Percentiles rank a stretch among this genome's conserved stretches.
Conservation (phyloP, 805 yeast species). For the Candida hungchunana region DNA sequence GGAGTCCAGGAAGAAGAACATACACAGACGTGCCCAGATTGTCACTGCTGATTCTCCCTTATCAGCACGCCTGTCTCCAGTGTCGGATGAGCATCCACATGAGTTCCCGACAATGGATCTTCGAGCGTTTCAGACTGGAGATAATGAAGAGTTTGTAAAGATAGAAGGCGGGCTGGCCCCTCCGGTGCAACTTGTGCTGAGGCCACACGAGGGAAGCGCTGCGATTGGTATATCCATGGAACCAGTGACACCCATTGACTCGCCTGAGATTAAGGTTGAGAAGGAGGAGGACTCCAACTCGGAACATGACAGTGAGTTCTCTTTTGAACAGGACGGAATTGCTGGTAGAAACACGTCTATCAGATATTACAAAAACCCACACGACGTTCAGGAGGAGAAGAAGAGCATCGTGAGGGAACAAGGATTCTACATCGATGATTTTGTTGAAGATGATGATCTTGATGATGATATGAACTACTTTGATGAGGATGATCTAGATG, state of each 20-base stretch:
- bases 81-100: conserved; percentile 7
- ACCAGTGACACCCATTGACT: too few species aligned
- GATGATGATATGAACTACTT: conserved; percentile 38
- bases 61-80: neutral
- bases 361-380: conserved; percentile 42
- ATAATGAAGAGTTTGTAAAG: too few species aligned
- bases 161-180: too few species aligned
- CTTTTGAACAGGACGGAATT: conserved; percentile 43
- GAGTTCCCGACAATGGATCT: conserved; percentile 7
- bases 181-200: too few species aligned
- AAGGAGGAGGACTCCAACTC: conserved; percentile 4
- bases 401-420: conserved; percentile 23
- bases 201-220: too few species aligned
- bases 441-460: conserved; percentile 36
- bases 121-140: too few species aligned
- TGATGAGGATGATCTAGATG: conserved; percentile 34
- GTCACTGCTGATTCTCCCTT: conserved; percentile 18
- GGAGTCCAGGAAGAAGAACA: conserved; percentile 14
- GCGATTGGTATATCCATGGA: too few species aligned
- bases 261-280: neutral
- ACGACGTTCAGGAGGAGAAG: conserved; percentile 17
- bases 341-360: conserved; percentile 52
- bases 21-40: conserved; percentile 25
- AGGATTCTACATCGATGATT: conserved; percentile 36
- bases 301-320: conserved; percentile 34